Evolutionary conservation across 495 filamentous ascomycete genomes (phyloP), one percentile per base, ranked within the genome.

Genomic region (Penicillium canariense): DNA sequence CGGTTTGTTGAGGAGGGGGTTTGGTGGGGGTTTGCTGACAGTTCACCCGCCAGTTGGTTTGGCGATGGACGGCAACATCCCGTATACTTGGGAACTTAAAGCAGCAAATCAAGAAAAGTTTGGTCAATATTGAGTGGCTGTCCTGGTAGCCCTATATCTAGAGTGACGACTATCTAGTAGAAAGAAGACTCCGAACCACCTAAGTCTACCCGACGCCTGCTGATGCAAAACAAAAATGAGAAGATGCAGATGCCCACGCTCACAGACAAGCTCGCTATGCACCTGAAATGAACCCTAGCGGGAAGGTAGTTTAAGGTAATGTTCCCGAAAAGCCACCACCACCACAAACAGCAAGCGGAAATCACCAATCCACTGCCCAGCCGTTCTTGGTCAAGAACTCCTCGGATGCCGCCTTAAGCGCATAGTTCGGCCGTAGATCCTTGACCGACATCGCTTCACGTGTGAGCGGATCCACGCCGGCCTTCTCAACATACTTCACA

Each of bases 341-440:
- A 5, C 5, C 1, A 22, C 27, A 38, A 40, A 39, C 43, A 44
- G 28, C 27, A 38, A 40, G 35, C 43, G 39, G 28, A 0, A 23
- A 60, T 67, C 72, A 97, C 84, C 87, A 98, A 65, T 97, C 94
- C 8, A 87, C 89, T 15, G 91, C 89, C 93, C 94, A 97, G 23
- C 93, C 94, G 67, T 96, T 96, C 53, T 89, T 75, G 12, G 87
- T 76, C 58, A 96, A 69, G 62, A 95, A 97, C 45, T 90, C 87
- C 30, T 87, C 84, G 64, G 90, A 95, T 0, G 90, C 94, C 26
- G 87, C 80, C 69, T 85, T 93, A 47, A 98, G 79, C 20, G 85
- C 86, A 35, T 93, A 75, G 66, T 98, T 98, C 0, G 90, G 84
- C 46, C 91, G 74, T 40, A 97, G 68, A n/a, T 97, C 92, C 20